Evolutionary conservation across 768 basidiomycete species (phyloP).

Genomic region (Coprinopsis cinerea): DNA sequence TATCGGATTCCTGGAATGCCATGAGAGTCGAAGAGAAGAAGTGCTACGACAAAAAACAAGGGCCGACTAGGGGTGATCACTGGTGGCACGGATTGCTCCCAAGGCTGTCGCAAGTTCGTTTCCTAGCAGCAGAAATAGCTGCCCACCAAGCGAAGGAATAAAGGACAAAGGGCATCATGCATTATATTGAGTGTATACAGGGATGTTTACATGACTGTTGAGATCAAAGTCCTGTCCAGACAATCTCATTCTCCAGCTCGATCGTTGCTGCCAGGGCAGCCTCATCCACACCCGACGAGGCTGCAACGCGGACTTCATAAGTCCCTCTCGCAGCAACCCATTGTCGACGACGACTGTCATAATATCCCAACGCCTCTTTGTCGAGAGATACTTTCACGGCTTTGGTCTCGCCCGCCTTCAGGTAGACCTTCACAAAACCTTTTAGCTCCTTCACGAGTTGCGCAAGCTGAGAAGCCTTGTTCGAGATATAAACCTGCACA

Average conservation of each 20-base stretch:
- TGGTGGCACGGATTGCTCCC: too few species aligned
- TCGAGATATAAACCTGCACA: conserved; percentile 42
- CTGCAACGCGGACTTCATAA: not conserved
- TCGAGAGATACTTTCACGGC: conserved; percentile 33
- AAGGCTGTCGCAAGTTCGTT: too few species aligned
- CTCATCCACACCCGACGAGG: conserved; percentile 19
- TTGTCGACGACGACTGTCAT: not conserved
- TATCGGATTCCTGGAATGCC: conserved; percentile 15
- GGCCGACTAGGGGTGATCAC: too few species aligned
- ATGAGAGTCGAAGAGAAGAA: conserved; percentile 9
- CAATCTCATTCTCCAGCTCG: conserved; percentile 28
- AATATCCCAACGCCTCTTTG: conserved; percentile 33
- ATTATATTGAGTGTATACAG: too few species aligned
- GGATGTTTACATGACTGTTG: too few species aligned
- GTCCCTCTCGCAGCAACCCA: not conserved
- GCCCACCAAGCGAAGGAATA: too few species aligned
- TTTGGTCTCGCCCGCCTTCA: conserved; percentile 39
- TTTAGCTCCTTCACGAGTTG: conserved; percentile 42
- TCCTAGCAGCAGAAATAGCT: too few species aligned
- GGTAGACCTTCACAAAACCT: conserved; percentile 40
- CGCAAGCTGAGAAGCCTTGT: conserved; percentile 35
- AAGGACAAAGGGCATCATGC: too few species aligned
- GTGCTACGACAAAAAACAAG: too few species aligned
- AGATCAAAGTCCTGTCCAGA: conserved; percentile 39
- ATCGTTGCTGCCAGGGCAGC: conserved; percentile 17